Base-by-base conservation (phyloP, 129 eudicot species). In the Gnaphalium uliginosum region DNA sequence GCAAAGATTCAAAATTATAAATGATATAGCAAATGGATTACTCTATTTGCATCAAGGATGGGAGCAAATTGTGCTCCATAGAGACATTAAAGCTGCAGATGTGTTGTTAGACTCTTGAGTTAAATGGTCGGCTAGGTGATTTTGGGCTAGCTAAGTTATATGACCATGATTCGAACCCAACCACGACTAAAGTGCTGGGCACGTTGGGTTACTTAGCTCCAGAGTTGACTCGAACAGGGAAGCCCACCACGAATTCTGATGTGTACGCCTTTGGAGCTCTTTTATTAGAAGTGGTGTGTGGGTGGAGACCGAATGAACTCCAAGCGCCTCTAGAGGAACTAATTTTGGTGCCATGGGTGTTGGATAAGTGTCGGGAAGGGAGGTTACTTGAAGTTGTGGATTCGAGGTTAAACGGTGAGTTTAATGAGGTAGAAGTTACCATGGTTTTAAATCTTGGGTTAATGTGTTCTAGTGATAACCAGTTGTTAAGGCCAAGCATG, bases 151-250 rank as follows among this genome's bases (percentile, higher is more conserved):
- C 95, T 10, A 89, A 87, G 82, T 75, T 83, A 30, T 79, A 86
- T n/a, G 88, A 89, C 43, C 94, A 89, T 61, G 90, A 84, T 19
- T 70, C 81, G 0, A 70, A 74, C 48, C 72, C 84, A 17, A 70
- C 25, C 17, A 89, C 94, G 9, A 86, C 89, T 25, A 79, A 69
- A 25, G 83, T 86, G 32, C 89, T 84, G 25, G 95, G 90, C 2
- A 89, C 95, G 0, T 43, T 89, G 26, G 95, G 89, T 18, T 89
- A 86, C 81, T 17, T 89, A 19, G 90, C 95, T 41, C 95, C 90
- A 17, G 95, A 89, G 83, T 61, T 81, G 1, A 76, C 84, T 41
- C 63, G 84, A 53, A 80, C 88, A 0, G 95, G 95, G 6, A 81
- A 75, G 82, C 86, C 89, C 65, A 84, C 95, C 46, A 86, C 86